phyloP scores from a whole-genome alignment of 2,329 filamentous ascomycete genomes.

The Penicillium sp. region DNA sequence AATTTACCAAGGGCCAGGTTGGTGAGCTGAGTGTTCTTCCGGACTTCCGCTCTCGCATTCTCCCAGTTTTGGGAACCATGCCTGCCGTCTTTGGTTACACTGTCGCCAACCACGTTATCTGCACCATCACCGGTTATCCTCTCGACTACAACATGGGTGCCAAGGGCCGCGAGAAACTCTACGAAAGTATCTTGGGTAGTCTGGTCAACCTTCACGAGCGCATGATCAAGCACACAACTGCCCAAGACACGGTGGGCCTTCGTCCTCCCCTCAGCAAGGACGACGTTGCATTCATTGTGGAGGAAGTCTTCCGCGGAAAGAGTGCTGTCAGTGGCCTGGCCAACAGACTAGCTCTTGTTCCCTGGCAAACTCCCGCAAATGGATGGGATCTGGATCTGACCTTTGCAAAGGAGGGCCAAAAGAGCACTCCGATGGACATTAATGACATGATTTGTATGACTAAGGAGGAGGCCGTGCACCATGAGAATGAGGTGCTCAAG shows the following conservation, averaged over 20 bases:
- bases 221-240: constrained; percentile 58
- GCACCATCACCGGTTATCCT: constrained; percentile 79
- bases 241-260: constrained; percentile 65
- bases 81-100: constrained; percentile 93
- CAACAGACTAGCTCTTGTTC: constrained; percentile 74
- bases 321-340: constrained; percentile 81
- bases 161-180: constrained; percentile 87
- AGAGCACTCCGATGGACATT: constrained; percentile 67
- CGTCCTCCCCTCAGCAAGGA: constrained; percentile 75
- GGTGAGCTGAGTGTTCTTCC: constrained; percentile 85
- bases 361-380: constrained; percentile 70
- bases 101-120: constrained; percentile 88
- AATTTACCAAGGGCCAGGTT: constrained; percentile 82
- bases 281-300: constrained; percentile 84
- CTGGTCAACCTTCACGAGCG: constrained; percentile 81
- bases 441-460: constrained; percentile 86
- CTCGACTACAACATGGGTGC: constrained; percentile 73
- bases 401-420: constrained; percentile 67
- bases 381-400: constrained; percentile 64
- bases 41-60: constrained; percentile 90
- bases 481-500: constrained; percentile 77
- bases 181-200: constrained; percentile 75
- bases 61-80: constrained; percentile 95
- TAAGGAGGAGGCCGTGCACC: constrained; percentile 79
- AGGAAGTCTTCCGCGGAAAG: constrained; percentile 83